Evolutionary conservation across 148 eudicot species (phyloP).

Genomic region (Spergularia bocconei): DNA sequence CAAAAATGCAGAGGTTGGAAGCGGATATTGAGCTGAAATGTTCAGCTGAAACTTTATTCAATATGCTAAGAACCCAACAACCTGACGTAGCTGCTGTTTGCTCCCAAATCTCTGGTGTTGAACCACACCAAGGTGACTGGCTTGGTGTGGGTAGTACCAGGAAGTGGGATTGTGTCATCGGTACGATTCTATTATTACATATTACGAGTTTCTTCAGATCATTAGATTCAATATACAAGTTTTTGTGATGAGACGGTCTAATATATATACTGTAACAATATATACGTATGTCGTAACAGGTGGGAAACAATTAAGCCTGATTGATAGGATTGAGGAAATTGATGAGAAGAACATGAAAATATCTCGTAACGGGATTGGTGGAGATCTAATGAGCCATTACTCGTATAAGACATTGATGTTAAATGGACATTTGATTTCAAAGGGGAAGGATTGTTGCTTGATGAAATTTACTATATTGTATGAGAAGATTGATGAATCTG

Average conservation of each 20-base stretch:
- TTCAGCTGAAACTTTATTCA: constrained; percentile 9
- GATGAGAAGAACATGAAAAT: constrained; percentile 16
- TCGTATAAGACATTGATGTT: constrained; percentile 1
- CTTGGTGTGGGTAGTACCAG: constrained; percentile 18
- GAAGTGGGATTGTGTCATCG: constrained; percentile 11
- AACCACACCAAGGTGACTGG: constrained; percentile 15
- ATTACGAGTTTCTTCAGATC: too few species aligned
- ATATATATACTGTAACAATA: too few species aligned
- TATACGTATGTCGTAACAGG: not conserved
- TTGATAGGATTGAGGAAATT: constrained; percentile 11
- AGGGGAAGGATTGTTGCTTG: constrained; percentile 8
- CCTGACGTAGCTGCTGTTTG: constrained; percentile 6
- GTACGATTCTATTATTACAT: too few species aligned
- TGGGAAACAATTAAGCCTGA: not conserved
- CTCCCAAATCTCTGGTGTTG: constrained; percentile 2
- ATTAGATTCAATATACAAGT: too few species aligned
- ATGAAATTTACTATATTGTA: constrained; percentile 17
- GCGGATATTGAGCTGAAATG: constrained; percentile 20
- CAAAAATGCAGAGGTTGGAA: constrained; percentile 17
- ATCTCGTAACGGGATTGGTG: not conserved
- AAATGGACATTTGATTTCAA: constrained; percentile 1
- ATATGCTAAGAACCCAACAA: not conserved
- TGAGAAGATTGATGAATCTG: constrained; percentile 17
- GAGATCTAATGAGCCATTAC: constrained; percentile 15
- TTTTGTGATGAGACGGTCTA: too few species aligned